Conservation (phyloP, 345 rosid species). For the Brassica nigra region DNA sequence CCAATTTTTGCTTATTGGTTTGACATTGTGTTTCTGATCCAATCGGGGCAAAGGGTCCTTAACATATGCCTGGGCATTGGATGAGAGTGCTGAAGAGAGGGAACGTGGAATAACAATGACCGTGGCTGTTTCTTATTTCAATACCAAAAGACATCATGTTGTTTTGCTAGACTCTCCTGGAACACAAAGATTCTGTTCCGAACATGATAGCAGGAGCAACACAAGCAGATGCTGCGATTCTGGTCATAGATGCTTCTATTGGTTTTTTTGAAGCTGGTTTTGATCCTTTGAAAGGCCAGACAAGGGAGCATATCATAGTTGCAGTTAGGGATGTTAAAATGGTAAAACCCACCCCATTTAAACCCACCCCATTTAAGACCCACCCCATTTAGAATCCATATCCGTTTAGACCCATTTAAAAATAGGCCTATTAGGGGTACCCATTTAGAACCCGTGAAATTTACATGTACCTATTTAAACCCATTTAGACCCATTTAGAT, state of each 20-base stretch:
- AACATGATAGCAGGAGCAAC: slow-evolving; percentile 98
- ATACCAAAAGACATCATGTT: slow-evolving; percentile 81
- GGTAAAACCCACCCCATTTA: no score
- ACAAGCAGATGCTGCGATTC: slow-evolving; percentile 92
- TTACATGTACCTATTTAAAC: no score
- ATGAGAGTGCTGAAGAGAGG: slow-evolving; percentile 98
- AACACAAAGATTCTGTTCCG: slow-evolving; percentile 93
- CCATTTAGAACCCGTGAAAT: no score
- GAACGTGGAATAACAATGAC: slow-evolving; percentile 98
- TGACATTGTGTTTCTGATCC: no score
- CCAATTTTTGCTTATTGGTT: no score
- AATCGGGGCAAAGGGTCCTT: slow-evolving; percentile 81
- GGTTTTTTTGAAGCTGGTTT: slow-evolving; percentile 95
- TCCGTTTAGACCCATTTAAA: no score
- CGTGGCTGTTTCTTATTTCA: slow-evolving; percentile 96
- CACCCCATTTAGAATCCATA: no score
- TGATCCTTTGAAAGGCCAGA: slow-evolving; percentile 74
- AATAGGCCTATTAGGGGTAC: no score
- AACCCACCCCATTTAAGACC: no score
- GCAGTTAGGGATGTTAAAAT: slow-evolving; percentile 46
- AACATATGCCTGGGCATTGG: slow-evolving; percentile 98
- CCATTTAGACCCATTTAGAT: no score
- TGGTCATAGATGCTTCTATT: slow-evolving; percentile 82
- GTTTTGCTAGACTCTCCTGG: slow-evolving; percentile 97
- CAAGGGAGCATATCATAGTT: slow-evolving; percentile 88